Conservation (phyloP, 176 grass and related monocot species). For the Elaeis guineensis region DNA sequence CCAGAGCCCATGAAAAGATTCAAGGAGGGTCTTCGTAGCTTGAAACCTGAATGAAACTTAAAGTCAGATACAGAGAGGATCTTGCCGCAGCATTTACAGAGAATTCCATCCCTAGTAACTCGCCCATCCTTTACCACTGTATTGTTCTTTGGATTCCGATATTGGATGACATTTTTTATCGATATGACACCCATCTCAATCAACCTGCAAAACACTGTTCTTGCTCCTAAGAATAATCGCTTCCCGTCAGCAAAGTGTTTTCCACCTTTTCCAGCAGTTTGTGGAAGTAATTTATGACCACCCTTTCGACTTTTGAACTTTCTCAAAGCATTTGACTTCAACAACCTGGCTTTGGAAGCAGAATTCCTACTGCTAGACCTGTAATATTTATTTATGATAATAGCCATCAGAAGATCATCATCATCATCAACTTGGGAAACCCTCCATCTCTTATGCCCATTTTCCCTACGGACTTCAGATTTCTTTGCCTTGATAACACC, state of each 20-base stretch:
- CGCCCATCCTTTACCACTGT: slow-evolving; percentile 57
- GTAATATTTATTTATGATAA: slow-evolving; percentile 40
- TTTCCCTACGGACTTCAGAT: slow-evolving; percentile 4
- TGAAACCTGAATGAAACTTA: slow-evolving; percentile 49
- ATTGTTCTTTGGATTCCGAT: slow-evolving; percentile 35
- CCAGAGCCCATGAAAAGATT: slow-evolving; percentile 75
- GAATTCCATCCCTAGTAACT: slow-evolving; percentile 52
- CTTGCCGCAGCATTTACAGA: slow-evolving; percentile 54
- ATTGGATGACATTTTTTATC: slow-evolving; percentile 47
- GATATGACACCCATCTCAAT: slow-evolving; percentile 55
- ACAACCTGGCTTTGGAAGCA: slow-evolving; percentile 11
- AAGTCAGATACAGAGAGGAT: slow-evolving; percentile 62
- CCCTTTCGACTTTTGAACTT: slow-evolving; percentile 20
- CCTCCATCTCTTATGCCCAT: slow-evolving; percentile 6
- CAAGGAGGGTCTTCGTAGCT: slow-evolving; percentile 33
- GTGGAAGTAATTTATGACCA: slow-evolving; percentile 31
- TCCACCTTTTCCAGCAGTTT: slow-evolving; percentile 28
- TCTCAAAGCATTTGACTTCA: slow-evolving; percentile 3
- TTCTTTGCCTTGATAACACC: background rate
- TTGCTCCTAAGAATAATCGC: slow-evolving; percentile 32
- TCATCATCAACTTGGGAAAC: slow-evolving; percentile 41
- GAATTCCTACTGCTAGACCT: slow-evolving; percentile 25
- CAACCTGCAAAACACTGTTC: slow-evolving; percentile 58
- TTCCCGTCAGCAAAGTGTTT: slow-evolving; percentile 17
- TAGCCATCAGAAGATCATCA: slow-evolving; percentile 62